phyloP scores from a whole-genome alignment of 495 filamentous ascomycete genomes.

The Podospora comata region DNA sequence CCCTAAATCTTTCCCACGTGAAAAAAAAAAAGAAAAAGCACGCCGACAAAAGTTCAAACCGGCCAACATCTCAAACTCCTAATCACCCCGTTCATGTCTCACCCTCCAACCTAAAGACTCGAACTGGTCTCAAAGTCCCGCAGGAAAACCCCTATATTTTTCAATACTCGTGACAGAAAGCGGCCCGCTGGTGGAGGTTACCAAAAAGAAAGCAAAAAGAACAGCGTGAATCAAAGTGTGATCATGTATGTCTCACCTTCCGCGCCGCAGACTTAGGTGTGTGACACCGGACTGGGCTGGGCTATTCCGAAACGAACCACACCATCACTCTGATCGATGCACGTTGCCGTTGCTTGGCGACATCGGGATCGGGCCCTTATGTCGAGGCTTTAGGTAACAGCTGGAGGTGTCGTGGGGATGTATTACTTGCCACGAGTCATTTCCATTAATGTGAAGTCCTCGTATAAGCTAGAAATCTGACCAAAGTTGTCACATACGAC shows the following conservation, averaged over 20 bases:
- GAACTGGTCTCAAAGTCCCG: not conserved
- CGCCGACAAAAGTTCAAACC: no score
- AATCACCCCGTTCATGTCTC: not conserved
- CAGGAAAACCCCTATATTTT: not conserved
- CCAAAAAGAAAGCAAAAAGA: not conserved
- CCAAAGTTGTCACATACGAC: not conserved
- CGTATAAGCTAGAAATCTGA: not conserved
- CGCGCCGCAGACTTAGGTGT: not conserved
- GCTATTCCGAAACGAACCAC: not conserved
- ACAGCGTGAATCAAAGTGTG: not conserved
- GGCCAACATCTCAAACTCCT: no score
- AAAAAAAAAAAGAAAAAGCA: no score
- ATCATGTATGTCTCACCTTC: not conserved
- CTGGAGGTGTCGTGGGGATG: not conserved
- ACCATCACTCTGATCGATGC: not conserved
- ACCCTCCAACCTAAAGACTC: not conserved
- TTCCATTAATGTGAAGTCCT: not conserved
- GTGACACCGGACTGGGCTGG: not conserved
- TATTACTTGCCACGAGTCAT: not conserved
- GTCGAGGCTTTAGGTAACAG: not conserved
- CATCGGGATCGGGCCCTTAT: not conserved
- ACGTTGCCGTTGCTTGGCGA: not conserved
- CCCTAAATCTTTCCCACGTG: no score
- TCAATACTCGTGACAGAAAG: not conserved
- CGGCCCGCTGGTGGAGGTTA: not conserved